Evolutionary conservation across 805 yeast species (phyloP), one percentile per base, ranked within the genome.

Genomic region (Peterozyma xylosa): DNA sequence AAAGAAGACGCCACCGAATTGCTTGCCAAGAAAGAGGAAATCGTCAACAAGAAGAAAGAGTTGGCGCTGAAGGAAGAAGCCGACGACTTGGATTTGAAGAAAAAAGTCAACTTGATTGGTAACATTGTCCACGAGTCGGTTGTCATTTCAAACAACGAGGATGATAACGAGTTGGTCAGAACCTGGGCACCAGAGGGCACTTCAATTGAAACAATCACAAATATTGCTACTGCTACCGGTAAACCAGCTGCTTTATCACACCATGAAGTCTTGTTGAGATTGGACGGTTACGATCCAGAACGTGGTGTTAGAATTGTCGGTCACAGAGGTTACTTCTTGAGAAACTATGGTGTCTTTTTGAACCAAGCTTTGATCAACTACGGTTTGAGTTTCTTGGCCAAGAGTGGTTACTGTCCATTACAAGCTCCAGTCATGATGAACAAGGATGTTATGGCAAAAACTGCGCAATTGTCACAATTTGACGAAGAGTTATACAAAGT

Each of bases 351-450:
- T 71, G 99, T 93, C 39, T 93, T 90, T 71, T 78, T 93, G 66
- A 93, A 93, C 76, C 98, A 93, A 73, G 99, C 99, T 37, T 74
- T 93, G 65, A 93, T 93, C 66, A 93, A 90, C 78, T 91, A 90
- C 62, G 99, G 99, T 55, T 77, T 93, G 62, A 73, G 76, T 48
- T 90, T 88, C 69, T 76, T 93, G 64, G 77, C 86, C 51, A 69
- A 77, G 57, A 78, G 82, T 55, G 89, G 82, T 42, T 93, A 88
- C 73, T 73, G 74, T 44, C 96, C 98, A 50, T 74, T 93, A 66
- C 99, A 93, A 73, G 95, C 99, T 13, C 99, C 99, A 46, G 96
- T 91, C 38, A 93, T 93, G 99, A 88, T 93, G 96, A 93, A 93
- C 80, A 93, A 93, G 71, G 98, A 93, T 47, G 95, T 89, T 46